Evolutionary conservation across 192 early-diverging fungal genomes (phyloP).

Genomic region (Rhizoclosmatium globosum): DNA sequence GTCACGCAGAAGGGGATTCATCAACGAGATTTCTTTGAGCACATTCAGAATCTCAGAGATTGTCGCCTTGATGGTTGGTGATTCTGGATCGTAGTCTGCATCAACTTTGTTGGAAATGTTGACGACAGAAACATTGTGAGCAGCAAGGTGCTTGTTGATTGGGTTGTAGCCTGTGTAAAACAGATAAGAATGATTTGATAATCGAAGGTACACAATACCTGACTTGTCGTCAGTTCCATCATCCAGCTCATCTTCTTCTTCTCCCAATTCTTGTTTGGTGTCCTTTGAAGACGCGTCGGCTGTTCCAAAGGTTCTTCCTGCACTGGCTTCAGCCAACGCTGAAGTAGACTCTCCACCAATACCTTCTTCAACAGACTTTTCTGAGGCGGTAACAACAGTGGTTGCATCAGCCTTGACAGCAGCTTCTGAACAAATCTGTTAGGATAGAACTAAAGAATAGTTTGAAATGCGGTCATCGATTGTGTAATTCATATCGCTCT

Average conservation of each 20-base stretch:
- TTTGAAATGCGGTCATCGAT: neutral
- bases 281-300: neutral
- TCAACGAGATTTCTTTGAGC: conserved; percentile 93
- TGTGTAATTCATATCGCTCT: neutral
- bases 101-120: conserved; percentile 91
- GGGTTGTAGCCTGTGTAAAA: conserved; percentile 38
- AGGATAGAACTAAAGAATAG: neutral
- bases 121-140: conserved; percentile 84
- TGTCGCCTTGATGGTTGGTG: conserved; percentile 86
- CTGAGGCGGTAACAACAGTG: conserved; percentile 2
- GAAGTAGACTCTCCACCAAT: neutral
- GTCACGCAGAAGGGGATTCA: conserved; percentile 97
- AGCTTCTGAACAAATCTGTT: neutral
- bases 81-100: conserved; percentile 84
- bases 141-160: conserved; percentile 48
- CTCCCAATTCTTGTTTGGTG: too few relatives aligned
- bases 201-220: neutral
- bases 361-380: neutral
- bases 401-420: neutral
- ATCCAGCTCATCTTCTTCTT: neutral
- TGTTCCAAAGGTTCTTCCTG: conserved; percentile 2
- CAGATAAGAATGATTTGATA: neutral
- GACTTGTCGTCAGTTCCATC: neutral
- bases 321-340: neutral
- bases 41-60: conserved; percentile 96